phyloP scores from a whole-genome alignment of 768 basidiomycete genomes.

The Trametes elegans region DNA sequence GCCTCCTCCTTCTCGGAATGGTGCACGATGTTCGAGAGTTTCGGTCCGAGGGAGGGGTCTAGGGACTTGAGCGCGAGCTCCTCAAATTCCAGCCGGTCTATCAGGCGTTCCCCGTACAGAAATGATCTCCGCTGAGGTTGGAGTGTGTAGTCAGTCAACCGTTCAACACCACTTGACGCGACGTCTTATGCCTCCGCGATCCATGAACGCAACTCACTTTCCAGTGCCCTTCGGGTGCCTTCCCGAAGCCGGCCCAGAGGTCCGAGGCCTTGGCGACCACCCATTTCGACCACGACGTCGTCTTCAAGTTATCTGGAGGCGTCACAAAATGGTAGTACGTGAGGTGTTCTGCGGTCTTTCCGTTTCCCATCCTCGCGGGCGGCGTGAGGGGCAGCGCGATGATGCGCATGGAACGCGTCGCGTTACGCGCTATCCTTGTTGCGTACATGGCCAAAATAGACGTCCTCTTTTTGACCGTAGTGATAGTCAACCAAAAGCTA shows the following conservation, averaged over 20 bases:
- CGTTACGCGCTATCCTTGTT: conserved; percentile 14
- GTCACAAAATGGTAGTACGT: conserved; percentile 44
- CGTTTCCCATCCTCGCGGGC: conserved; percentile 16
- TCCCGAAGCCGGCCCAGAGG: conserved; percentile 68
- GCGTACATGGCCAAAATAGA: conserved; percentile 10
- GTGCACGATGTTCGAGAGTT: conserved; percentile 21
- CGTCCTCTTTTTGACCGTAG: too few relatives aligned
- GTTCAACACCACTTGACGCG: neutral
- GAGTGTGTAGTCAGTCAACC: neutral
- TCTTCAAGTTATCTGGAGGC: conserved; percentile 25
- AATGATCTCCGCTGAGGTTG: conserved; percentile 65
- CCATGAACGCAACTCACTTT: conserved; percentile 49
- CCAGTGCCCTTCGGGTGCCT: conserved; percentile 65
- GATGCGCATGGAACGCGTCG: conserved; percentile 40
- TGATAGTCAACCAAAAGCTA: neutral
- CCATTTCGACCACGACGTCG: conserved; percentile 46
- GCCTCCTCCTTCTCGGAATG: conserved; percentile 10
- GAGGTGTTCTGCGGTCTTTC: conserved; percentile 23
- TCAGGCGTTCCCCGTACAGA: conserved; percentile 61
- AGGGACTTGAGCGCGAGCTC: conserved; percentile 73
- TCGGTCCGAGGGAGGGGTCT: conserved; percentile 66
- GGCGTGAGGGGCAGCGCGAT: conserved; percentile 44
- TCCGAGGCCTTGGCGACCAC: conserved; percentile 49
- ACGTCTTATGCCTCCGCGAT: neutral
- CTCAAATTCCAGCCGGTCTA: conserved; percentile 77